Evolutionary conservation across 257 asterid species (phyloP).

Genomic region (Solanum arcanum): DNA sequence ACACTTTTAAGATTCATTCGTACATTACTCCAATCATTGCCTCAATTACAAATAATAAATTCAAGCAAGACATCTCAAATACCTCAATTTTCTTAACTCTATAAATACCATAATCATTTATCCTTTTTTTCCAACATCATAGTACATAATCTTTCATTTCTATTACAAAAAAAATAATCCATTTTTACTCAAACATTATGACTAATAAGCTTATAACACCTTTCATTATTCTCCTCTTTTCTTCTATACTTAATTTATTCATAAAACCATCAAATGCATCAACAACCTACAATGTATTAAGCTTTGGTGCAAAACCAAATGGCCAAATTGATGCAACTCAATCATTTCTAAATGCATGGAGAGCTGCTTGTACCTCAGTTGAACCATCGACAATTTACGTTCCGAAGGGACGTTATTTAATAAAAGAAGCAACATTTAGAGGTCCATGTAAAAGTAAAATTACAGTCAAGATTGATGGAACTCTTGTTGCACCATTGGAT

Average conservation of each 20-base stretch:
- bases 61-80: background rate
- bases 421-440: background rate
- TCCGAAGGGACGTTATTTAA: background rate
- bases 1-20: background rate
- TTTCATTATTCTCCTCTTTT: background rate
- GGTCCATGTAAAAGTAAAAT: slow-evolving; percentile 7
- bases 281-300: slow-evolving; percentile 1
- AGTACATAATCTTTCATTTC: background rate
- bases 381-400: background rate
- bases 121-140: background rate
- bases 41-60: background rate
- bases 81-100: background rate
- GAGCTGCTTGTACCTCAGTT: background rate
- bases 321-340: slow-evolving; percentile 1
- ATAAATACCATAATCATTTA: background rate
- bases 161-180: background rate
- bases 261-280: background rate
- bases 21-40: background rate
- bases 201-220: background rate
- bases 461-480: background rate
- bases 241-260: background rate
- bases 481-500: slow-evolving; percentile 7
- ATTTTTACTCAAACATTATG: background rate
- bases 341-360: background rate
- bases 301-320: slow-evolving; percentile 1